A percentile compares a stretch with the other conserved stretches of the same genome.
Evolutionary conservation across 2,329 filamentous ascomycete genomes (phyloP).

Genomic region (Trichophyton schoenleinii): DNA sequence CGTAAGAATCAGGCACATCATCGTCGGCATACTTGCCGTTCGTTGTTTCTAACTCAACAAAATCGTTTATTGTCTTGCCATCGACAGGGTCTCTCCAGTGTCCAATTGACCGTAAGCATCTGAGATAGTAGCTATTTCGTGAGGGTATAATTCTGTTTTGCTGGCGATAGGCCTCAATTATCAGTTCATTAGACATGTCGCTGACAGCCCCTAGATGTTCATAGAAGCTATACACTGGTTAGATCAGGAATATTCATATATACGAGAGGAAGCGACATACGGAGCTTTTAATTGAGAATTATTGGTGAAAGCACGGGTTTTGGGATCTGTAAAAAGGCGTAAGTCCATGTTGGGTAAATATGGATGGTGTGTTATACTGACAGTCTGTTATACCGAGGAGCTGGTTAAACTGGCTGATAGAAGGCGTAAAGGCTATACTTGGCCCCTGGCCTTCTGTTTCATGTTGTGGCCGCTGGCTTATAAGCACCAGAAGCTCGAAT

Average conservation of each 20-base stretch:
- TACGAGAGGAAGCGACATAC: constrained; percentile 16
- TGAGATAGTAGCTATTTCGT: constrained; percentile 49
- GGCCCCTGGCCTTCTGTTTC: constrained; percentile 26
- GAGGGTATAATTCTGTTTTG: constrained; percentile 45
- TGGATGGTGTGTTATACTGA: constrained; percentile 15
- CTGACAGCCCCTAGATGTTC: constrained; percentile 50
- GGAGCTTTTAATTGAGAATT: constrained; percentile 13
- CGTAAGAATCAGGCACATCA: constrained; percentile 47
- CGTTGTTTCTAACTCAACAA: constrained; percentile 46
- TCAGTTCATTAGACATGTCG: constrained; percentile 50
- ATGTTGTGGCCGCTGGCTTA: constrained; percentile 32
- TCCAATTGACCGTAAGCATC: constrained; percentile 51
- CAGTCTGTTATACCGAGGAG: constrained; percentile 25
- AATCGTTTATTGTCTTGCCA: constrained; percentile 41
- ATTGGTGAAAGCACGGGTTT: background rate
- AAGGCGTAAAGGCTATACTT: constrained; percentile 22
- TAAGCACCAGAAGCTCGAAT: constrained; percentile 44
- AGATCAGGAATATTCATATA: background rate
- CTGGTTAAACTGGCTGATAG: constrained; percentile 29
- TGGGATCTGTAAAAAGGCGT: constrained; percentile 4
- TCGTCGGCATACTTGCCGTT: constrained; percentile 45
- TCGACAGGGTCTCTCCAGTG: constrained; percentile 39
- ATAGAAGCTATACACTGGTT: constrained; percentile 35
- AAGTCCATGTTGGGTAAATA: background rate
- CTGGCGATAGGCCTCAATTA: constrained; percentile 50